These are phyloP conservation scores for Paraconiothyrium brasiliense DNA, from an alignment of 2,329 filamentous ascomycete genomes.

Conservation along the genomic window DNA sequence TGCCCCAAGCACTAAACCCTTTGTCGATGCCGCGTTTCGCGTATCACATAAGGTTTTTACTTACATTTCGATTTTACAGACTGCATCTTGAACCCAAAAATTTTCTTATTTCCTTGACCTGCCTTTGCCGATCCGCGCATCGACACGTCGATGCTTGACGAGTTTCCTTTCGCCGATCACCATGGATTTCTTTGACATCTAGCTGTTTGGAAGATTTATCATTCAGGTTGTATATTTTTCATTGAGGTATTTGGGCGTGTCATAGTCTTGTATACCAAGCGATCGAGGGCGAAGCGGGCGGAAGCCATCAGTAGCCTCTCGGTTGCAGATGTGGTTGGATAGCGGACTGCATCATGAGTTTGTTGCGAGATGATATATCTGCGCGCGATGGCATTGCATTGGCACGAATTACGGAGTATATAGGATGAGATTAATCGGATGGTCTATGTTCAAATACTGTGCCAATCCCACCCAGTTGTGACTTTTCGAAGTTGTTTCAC, in stretches of 20 bases:
- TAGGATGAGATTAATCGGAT: neutral
- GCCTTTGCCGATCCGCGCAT: constrained; percentile 11
- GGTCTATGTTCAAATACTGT: neutral
- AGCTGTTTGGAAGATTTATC: neutral
- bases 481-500: neutral
- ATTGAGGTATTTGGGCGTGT: neutral
- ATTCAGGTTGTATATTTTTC: constrained; percentile 8
- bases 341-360: neutral
- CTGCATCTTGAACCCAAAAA: constrained; percentile 16
- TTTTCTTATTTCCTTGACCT: constrained; percentile 10
- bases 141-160: constrained; percentile 20
- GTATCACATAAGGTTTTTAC: constrained; percentile 15
- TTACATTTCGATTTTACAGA: constrained; percentile 23
- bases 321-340: neutral
- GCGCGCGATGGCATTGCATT: constrained; percentile 1
- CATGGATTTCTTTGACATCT: neutral
- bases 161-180: constrained; percentile 17
- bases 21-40: constrained; percentile 10
- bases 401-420: neutral
- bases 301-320: neutral
- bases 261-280: constrained; percentile 13
- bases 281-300: neutral
- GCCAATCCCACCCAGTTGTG: no score
- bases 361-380: neutral
- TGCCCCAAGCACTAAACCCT: constrained; percentile 45